Base-by-base conservation (phyloP, 768 basidiomycete species). In the Boletus barrowsii region DNA sequence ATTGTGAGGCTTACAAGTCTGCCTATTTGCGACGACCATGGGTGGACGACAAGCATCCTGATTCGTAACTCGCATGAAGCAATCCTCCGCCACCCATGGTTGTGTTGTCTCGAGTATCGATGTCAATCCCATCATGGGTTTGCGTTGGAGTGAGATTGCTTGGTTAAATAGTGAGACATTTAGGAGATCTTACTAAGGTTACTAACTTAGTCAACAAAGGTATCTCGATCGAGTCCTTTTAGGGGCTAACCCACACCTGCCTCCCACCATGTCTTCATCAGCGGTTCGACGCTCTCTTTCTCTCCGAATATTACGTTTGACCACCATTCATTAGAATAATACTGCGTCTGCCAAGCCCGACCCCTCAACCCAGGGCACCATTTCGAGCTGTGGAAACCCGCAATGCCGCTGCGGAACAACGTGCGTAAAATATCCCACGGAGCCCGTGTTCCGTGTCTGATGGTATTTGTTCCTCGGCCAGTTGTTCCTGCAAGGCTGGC, bases 1-100 rank as follows among this genome's bases (percentile, higher is more conserved):
- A 72, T 68, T 6, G 75, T 79, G 26, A 79, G 79, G 8, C 82
- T 82, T 67, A 83, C 82, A 71, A 75, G 81, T 77, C 13, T 17
- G 62, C 58, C 15, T 3, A 14, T 35, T 35, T 35, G 11, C 33
- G 14, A 35, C 13, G 11, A 33, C 11, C 1, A 14, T 33, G 32
- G 32, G 11, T 11, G 46, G 15, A 17, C 9, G 45, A 29, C 46
- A 77, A 73, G 74, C 10, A 63, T 81, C 41, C 73, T 78, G 59
- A 75, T 83, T 51, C 76, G 79, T 26, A 79, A 74, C 4, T 64
- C 83, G 17, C 67, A 69, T 47, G 79, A 83, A 62, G 79, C 72
- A 77, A 70, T 51, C 59, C 69, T 14, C 33, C 13, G 14, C 33
- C 10, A 33, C 10, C 33, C 33, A 33, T 60, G 26, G 59, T 60